Percentiles rank a stretch among this genome's conserved stretches.
Evolutionary conservation across 345 rosid genomes (phyloP).

Genomic region (Isatis tinctoria): DNA sequence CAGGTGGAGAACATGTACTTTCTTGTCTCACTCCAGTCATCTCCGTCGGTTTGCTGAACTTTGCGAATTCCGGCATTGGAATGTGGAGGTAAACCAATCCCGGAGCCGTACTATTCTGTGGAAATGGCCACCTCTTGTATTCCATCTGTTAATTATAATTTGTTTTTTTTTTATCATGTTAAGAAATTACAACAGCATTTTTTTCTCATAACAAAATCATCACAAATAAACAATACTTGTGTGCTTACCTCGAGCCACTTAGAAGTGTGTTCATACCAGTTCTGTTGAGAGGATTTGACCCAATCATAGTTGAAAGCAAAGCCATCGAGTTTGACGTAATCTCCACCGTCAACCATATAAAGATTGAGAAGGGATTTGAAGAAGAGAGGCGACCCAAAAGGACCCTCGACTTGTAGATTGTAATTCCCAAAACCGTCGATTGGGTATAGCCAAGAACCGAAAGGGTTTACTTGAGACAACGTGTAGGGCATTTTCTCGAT

Average conservation of each 20-base stretch:
- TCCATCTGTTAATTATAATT: conserved; percentile 39
- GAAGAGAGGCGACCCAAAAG: conserved; percentile 55
- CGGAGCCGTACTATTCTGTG: conserved; percentile 65
- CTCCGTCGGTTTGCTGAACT: conserved; percentile 53
- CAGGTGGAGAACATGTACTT: conserved; percentile 55
- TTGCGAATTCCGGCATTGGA: conserved; percentile 72
- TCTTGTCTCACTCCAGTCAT: conserved; percentile 71
- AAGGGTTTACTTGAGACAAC: conserved; percentile 68
- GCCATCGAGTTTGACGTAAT: conserved; percentile 60
- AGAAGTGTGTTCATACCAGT: conserved; percentile 86
- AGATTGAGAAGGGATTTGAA: conserved; percentile 84
- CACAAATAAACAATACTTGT: neutral
- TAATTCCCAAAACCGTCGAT: conserved; percentile 95
- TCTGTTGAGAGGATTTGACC: conserved; percentile 82
- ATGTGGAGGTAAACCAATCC: conserved; percentile 92
- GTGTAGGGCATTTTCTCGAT: conserved; percentile 59
- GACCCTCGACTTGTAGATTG: conserved; percentile 74
- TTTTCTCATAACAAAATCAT: neutral
- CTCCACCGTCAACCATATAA: conserved; percentile 82
- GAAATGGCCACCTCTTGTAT: conserved; percentile 50
- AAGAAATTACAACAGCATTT: too few species aligned
- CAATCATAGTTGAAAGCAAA: conserved; percentile 48
- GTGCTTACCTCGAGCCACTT: conserved; percentile 52
- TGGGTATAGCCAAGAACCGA: conserved; percentile 23
- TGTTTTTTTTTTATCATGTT: neutral